Evolutionary conservation across 73 alveolate species (phyloP).

Genomic region (Stentor roeselii): DNA sequence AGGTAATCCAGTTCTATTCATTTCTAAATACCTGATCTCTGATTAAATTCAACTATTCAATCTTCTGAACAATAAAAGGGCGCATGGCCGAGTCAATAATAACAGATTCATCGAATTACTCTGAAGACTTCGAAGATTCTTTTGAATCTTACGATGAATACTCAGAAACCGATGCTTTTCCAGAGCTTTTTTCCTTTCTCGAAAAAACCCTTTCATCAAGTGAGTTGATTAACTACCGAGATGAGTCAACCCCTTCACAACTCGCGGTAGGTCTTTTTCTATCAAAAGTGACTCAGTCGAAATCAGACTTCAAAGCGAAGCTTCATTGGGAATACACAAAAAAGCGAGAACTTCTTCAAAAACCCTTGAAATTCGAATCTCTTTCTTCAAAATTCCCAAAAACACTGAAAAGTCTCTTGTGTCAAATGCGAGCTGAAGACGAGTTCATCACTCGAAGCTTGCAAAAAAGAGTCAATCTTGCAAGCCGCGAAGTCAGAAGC

Average conservation of each 20-base stretch:
- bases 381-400: not conserved
- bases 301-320: not conserved
- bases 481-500: not conserved
- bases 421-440: not conserved
- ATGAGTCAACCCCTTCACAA: not conserved
- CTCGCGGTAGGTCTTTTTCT: constrained; percentile 17
- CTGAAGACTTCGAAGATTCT: constrained; percentile 8
- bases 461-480: not conserved
- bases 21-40: too few species aligned
- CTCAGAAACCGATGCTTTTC: not conserved
- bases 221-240: not conserved
- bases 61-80: too few species aligned
- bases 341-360: not conserved
- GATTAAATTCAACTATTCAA: too few species aligned
- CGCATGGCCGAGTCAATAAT: not conserved
- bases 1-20: too few species aligned
- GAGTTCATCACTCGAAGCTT: not conserved
- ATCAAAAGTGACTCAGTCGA: not conserved
- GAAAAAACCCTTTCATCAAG: not conserved
- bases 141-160: not conserved
- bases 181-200: not conserved
- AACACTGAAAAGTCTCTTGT: not conserved
- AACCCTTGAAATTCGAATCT: not conserved
- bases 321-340: not conserved
- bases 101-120: constrained; percentile 15